Conservation (phyloP, 192 early-diverging fungal genomes). For the Dimargaris xerosporica region DNA sequence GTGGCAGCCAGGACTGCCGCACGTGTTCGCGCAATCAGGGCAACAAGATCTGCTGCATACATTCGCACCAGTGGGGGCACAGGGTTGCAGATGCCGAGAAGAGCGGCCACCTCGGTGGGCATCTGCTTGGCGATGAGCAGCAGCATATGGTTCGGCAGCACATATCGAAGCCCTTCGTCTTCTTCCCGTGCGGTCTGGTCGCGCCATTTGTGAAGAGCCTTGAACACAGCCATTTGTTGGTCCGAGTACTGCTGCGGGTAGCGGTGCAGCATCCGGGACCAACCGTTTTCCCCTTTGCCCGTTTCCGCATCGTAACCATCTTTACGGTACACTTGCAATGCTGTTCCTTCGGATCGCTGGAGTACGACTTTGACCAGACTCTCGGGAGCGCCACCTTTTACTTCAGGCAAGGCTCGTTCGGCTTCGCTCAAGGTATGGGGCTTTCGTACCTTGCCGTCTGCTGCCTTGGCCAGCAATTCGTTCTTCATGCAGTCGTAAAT, state of each 20-base stretch:
- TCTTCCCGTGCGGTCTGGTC: constrained; percentile 81
- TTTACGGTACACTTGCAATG: constrained; percentile 59
- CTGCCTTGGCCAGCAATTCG: constrained; percentile 39
- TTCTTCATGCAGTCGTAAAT: constrained; percentile 87
- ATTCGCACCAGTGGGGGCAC: constrained; percentile 74
- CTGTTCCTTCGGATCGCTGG: constrained; percentile 49
- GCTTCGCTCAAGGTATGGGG: no score
- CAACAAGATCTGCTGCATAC: constrained; percentile 59
- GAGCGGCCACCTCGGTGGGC: constrained; percentile 48
- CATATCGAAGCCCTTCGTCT: constrained; percentile 80
- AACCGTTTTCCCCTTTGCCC: constrained; percentile 67
- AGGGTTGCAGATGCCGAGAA: constrained; percentile 63
- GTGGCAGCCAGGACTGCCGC: constrained; percentile 3
- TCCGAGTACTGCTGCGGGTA: constrained; percentile 32
- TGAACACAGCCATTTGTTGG: constrained; percentile 63
- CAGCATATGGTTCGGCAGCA: constrained; percentile 84
- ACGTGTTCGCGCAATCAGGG: constrained; percentile 22
- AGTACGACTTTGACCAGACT: constrained; percentile 39
- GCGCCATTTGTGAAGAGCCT: constrained; percentile 84
- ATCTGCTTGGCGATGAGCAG: constrained; percentile 50
- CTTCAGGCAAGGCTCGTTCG: not conserved
- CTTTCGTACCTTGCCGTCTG: not conserved
- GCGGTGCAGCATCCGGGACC: constrained; percentile 51
- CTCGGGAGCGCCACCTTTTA: constrained; percentile 6
- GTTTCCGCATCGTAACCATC: constrained; percentile 65